Conservation (phyloP, 345 rosid genomes). For the Salix brachista region DNA sequence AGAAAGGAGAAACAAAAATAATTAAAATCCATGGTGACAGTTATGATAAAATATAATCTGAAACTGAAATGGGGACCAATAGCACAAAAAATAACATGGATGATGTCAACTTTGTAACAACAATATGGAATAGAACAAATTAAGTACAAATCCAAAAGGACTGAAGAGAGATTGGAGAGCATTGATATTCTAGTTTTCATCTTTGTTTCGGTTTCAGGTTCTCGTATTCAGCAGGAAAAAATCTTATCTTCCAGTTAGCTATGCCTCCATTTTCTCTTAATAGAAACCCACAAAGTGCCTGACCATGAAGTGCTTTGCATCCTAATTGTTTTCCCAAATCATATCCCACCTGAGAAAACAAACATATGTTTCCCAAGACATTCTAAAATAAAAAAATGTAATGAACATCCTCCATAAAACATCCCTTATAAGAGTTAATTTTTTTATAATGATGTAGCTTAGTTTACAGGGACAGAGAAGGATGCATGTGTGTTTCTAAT, state of each 20-base stretch:
- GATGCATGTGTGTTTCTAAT: no score
- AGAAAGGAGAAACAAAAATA: slow-evolving; percentile 20
- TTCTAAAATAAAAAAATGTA: not conserved
- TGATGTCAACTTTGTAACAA: not conserved
- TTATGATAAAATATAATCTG: not conserved
- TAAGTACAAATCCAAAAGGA: not conserved
- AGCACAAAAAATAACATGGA: not conserved
- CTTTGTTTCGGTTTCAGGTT: not conserved
- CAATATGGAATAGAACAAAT: not conserved
- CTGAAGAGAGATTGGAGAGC: not conserved
- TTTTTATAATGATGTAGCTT: no score
- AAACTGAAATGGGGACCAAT: not conserved
- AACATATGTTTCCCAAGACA: not conserved
- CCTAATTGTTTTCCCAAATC: not conserved
- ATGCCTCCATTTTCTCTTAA: not conserved
- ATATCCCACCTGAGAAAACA: not conserved
- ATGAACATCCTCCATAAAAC: not conserved
- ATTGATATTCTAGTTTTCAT: not conserved
- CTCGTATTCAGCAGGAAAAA: not conserved
- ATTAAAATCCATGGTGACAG: not conserved
- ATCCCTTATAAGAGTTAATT: not conserved
- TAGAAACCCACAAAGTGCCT: not conserved
- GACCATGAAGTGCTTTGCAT: not conserved
- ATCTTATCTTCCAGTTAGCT: not conserved
- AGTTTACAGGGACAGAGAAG: no score